These are phyloP conservation scores for Lojkania enalia DNA, from an alignment of 2,329 filamentous ascomycete genomes.

Conservation along the genomic window DNA sequence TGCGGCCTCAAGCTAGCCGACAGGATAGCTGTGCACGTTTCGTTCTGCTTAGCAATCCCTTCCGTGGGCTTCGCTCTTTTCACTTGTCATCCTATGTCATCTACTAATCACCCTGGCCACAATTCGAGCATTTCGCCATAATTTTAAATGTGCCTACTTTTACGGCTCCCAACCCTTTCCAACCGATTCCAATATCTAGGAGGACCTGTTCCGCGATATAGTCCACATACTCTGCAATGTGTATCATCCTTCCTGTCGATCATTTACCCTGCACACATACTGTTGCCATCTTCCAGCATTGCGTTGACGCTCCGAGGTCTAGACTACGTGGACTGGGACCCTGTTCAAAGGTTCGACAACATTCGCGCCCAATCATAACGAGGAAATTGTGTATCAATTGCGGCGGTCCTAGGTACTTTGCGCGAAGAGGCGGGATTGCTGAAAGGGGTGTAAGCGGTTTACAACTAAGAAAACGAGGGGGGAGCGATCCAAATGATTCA, in stretches of 20 bases:
- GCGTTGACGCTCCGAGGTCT: conserved; percentile 20
- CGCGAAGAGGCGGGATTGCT: conserved; percentile 31
- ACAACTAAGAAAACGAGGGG: conserved; percentile 15
- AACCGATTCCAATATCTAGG: too few species aligned
- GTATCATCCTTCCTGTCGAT: conserved; percentile 27
- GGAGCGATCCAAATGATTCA: conserved; percentile 20
- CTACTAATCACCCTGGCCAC: too few species aligned
- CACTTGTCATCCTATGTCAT: not conserved
- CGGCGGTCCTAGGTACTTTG: conserved; percentile 25
- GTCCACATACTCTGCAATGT: too few species aligned
- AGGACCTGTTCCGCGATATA: too few species aligned
- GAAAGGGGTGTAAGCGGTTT: conserved; percentile 22
- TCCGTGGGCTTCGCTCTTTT: not conserved
- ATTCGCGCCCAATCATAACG: conserved; percentile 21
- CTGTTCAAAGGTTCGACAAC: conserved; percentile 24
- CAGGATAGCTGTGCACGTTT: not conserved
- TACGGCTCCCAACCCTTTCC: too few species aligned
- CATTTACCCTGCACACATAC: conserved; percentile 27
- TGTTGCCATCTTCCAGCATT: conserved; percentile 28
- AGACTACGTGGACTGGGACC: conserved; percentile 11
- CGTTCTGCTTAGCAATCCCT: not conserved
- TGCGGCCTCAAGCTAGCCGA: too few species aligned
- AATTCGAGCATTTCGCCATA: too few species aligned
- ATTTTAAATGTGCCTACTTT: too few species aligned
- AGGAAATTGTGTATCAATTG: conserved; percentile 23